Evolutionary conservation across 73 alveolate species (phyloP).

Genomic region (Tetrahymena thermophila): DNA sequence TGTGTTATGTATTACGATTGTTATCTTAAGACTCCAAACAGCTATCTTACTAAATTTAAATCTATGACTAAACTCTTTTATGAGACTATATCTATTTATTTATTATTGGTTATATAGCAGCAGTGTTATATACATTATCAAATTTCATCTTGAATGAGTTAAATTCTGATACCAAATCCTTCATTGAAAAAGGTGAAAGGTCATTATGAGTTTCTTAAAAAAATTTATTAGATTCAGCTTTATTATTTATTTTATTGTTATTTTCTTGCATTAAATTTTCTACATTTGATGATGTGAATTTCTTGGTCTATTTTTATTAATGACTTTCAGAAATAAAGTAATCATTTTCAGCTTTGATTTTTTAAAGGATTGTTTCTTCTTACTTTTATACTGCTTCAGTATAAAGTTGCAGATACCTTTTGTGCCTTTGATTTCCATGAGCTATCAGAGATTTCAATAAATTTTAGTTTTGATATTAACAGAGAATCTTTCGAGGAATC

Average conservation of each 20-base stretch:
- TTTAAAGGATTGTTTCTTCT: background rate
- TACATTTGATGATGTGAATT: background rate
- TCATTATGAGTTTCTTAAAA: background rate
- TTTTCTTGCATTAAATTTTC: background rate
- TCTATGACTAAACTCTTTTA: background rate
- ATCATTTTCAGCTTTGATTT: background rate
- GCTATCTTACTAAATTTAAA: background rate
- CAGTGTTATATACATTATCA: background rate
- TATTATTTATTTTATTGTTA: background rate
- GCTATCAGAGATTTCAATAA: background rate
- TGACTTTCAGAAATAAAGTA: background rate
- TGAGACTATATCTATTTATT: background rate
- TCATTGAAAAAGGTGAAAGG: background rate
- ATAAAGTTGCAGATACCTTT: background rate
- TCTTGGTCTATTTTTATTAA: background rate
- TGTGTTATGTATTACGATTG: background rate
- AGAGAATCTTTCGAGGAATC: background rate
- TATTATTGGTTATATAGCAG: background rate
- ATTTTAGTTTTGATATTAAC: background rate
- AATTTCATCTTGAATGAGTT: background rate
- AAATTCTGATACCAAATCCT: background rate
- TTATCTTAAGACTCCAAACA: background rate
- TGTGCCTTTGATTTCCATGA: background rate
- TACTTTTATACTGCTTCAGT: background rate
- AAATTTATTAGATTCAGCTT: background rate